Percentiles rank a stretch among this genome's conserved stretches.
These are phyloP conservation scores for Peniophora sp. DNA, from an alignment of 1,284 basidiomycete genomes.

Conservation along the genomic window DNA sequence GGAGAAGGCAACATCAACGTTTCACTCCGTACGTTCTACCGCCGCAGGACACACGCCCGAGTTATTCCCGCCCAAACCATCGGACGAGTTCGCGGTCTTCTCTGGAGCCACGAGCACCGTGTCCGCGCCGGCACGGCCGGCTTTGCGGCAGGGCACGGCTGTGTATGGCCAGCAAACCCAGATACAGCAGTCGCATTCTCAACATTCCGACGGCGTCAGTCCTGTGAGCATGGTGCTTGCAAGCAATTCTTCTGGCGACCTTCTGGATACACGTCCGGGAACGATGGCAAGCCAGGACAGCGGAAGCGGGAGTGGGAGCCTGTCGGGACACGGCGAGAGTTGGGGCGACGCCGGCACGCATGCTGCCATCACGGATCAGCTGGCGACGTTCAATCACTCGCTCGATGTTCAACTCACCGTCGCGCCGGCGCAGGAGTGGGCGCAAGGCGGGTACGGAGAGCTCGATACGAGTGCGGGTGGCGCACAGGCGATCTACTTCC, in stretches of 20 bases:
- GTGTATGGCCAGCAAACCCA: neutral
- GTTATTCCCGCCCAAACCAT: conserved; percentile 46
- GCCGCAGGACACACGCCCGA: conserved; percentile 39
- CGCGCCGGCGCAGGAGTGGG: conserved; percentile 8
- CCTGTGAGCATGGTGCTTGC: neutral
- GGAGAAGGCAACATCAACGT: conserved; percentile 31
- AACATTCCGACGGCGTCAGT: neutral
- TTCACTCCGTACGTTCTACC: conserved; percentile 37
- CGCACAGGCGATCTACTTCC: neutral
- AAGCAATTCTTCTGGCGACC: neutral
- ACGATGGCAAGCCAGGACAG: conserved; percentile 10
- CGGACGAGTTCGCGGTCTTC: conserved; percentile 66
- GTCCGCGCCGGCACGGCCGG: conserved; percentile 7
- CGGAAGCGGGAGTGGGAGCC: neutral
- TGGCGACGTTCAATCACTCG: conserved; percentile 48
- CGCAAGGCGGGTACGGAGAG: neutral
- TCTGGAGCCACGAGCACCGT: conserved; percentile 13
- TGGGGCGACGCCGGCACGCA: neutral
- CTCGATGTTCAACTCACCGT: conserved; percentile 42
- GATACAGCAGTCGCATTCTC: neutral
- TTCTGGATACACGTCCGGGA: conserved; percentile 1
- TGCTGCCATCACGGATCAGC: conserved; percentile 41
- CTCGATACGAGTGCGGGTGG: neutral
- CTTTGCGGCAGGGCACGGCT: neutral
- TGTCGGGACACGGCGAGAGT: neutral